Base-by-base conservation (phyloP, 305 asterid species). In the Fraxinus sp. region DNA sequence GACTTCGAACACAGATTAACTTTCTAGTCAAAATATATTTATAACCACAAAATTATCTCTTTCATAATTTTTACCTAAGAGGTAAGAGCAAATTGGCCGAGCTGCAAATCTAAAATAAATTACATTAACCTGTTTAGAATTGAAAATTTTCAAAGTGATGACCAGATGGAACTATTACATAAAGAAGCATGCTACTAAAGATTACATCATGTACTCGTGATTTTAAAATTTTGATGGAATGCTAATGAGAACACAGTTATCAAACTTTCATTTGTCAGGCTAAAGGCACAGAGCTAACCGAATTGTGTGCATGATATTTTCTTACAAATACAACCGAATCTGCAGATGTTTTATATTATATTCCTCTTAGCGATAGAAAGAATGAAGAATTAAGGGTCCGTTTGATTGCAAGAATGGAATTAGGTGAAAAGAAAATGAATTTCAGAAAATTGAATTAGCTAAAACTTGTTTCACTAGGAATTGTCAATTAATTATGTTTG, bases 251-350 rank as follows among this genome's bases (percentile, higher is more conserved):
- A 20, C 52, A 80, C 43, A 71, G 73, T 68, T 49, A 14, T 41
- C 71, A 75, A 77, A 49, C 72, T 74, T 66, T 82, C 78, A 43
- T 24, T 81, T 64, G 36, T 70, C 75, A 49, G 71, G 71, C 49
- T 70, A 41, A 41, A 64, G 35, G 79, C 18, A 36, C 77, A 80
- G 79, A 33, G 81, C 49, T 46, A n/a, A 14, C 18, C 26, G 66
- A 83, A 59, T 30, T 37, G 41, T 36, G 59, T 26, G 77, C 55
- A 86, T 68, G 55, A 77, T 43, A 68, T 75, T 30, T 70, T 77
- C 71, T 26, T 28, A 74, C 30, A 68, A 57, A 72, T 24, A 11
- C 49, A 72, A 26, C 37, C 37, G 18, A 28, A 68, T 68, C 37
- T 68, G 0, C 18, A 68, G 37, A 68, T 62, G 75, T 24, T 24